Percentiles rank a stretch among this genome's conserved stretches.
Conservation (phyloP, 2,329 filamentous ascomycete species). For the Fusarium aywerte region DNA sequence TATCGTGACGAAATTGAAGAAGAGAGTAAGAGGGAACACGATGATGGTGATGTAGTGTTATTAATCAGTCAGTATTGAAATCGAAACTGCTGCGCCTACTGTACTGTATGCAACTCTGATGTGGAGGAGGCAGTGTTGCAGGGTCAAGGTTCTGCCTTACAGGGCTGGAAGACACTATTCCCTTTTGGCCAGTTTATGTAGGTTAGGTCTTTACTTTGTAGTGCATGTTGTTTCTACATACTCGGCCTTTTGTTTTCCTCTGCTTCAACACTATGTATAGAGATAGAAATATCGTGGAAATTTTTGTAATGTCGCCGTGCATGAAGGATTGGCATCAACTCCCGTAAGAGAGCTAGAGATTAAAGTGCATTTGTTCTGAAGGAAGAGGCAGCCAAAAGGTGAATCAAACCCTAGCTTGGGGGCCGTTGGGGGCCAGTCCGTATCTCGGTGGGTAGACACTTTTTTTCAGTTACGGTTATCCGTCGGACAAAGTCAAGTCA, state of each 20-base stretch:
- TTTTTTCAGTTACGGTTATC: not conserved
- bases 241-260: not conserved
- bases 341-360: not conserved
- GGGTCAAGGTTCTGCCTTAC: slow-evolving; percentile 30
- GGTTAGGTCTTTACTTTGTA: not conserved
- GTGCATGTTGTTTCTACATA: not conserved
- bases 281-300: not conserved
- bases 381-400: slow-evolving; percentile 33
- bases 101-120: not conserved
- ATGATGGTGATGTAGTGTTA: slow-evolving; percentile 12
- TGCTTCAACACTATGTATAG: slow-evolving; percentile 12
- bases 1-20: not conserved
- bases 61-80: slow-evolving; percentile 4
- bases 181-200: not conserved
- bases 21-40: not conserved
- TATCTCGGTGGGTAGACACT: not conserved
- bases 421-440: slow-evolving; percentile 34
- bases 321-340: not conserved
- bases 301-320: too few relatives aligned
- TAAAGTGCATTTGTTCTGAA: not conserved
- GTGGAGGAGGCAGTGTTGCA: slow-evolving; percentile 30
- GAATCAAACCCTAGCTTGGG: slow-evolving; percentile 22
- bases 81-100: slow-evolving; percentile 22
- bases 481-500: not conserved
- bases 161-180: slow-evolving; percentile 32